phyloP scores from a whole-genome alignment of 768 basidiomycete species.

The Dentipellis sp. region DNA sequence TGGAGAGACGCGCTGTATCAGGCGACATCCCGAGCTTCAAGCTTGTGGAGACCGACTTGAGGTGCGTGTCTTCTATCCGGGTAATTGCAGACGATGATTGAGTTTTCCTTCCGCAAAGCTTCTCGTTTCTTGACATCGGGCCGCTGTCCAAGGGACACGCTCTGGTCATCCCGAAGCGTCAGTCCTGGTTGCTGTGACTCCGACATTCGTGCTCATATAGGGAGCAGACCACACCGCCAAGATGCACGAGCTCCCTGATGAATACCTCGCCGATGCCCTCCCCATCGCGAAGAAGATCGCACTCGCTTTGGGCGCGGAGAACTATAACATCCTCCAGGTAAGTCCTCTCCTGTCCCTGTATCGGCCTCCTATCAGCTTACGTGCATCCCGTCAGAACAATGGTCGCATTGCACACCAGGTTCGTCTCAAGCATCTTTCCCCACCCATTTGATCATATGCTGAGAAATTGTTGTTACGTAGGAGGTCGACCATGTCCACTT shows the following conservation, averaged over 20 bases:
- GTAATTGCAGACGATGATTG: background rate
- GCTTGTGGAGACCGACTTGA: conserved; percentile 64
- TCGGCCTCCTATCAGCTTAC: background rate
- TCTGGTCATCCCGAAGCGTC: conserved; percentile 91
- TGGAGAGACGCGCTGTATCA: conserved; percentile 19
- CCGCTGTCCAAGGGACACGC: conserved; percentile 88
- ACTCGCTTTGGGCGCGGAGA: conserved; percentile 54
- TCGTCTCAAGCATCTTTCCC: background rate
- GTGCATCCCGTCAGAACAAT: conserved; percentile 42
- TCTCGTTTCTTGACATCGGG: conserved; percentile 87
- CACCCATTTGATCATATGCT: background rate
- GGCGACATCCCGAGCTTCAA: conserved; percentile 89
- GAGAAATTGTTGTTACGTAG: conserved; percentile 20
- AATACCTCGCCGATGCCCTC: conserved; percentile 66
- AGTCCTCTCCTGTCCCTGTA: background rate
- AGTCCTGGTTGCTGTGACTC: conserved; percentile 1
- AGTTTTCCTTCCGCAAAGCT: conserved; percentile 29
- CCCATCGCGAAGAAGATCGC: conserved; percentile 86
- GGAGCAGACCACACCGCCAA: conserved; percentile 74
- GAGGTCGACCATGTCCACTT: conserved; percentile 86
- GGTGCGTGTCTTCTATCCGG: conserved; percentile 33
- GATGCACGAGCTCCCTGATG: conserved; percentile 78
- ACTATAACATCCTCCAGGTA: conserved; percentile 84
- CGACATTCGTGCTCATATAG: conserved; percentile 1
- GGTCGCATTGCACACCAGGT: conserved; percentile 45